Base-by-base conservation (phyloP, 2,329 filamentous ascomycete genomes). In the Penicillium fuscoglaucum region DNA sequence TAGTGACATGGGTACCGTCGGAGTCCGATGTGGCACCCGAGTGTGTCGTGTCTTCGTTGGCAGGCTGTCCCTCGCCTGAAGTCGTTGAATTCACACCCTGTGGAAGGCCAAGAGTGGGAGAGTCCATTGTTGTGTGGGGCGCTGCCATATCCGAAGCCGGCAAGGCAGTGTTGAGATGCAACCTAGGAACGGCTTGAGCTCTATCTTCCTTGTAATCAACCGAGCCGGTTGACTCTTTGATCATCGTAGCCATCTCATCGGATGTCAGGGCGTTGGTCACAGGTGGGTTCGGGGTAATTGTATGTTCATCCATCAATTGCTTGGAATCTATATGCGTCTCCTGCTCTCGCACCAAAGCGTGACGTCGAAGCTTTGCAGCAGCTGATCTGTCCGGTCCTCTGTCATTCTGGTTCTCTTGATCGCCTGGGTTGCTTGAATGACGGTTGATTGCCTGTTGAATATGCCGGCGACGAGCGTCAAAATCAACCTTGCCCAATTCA, bases 391-490 rank as follows among this genome's bases (percentile, higher is more conserved):
- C 87, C 3, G 6, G 4, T 69, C 90, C 87, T 62, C 74, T 51
- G 3, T 45, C 54, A 56, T 56, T 68, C 55, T 76, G 70, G 66
- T 80, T 89, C 69, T 91, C 89, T 62, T 88, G 84, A 48, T 95
- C 87, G n/a, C 89, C 91, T 71, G 90, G 90, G n/a, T 31, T 51
- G 19, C 26, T n/a, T 24, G 50, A 33, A 31, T 53, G 51, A 37
- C 51, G 51, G 66, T 87, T 93, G 73, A 96, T 93, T 15, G 91
- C 91, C 57, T 91, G 85, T 66, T 93, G 89, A 67, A 96, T 96
- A 60, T 87, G 87, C 70, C 91, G 88, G 66, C 92, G 84, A 51
- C 91, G 84, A 65, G 90, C 90, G 59, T 89, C 91, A 71, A 96
- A 95, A 74, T 96, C 90, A 52, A 96, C 90, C 59, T 89, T 88